Percentiles rank a stretch among this genome's conserved stretches.
These are phyloP conservation scores for Monosporascus ibericus DNA, from an alignment of 2,329 filamentous ascomycete species.

Conservation along the genomic window DNA sequence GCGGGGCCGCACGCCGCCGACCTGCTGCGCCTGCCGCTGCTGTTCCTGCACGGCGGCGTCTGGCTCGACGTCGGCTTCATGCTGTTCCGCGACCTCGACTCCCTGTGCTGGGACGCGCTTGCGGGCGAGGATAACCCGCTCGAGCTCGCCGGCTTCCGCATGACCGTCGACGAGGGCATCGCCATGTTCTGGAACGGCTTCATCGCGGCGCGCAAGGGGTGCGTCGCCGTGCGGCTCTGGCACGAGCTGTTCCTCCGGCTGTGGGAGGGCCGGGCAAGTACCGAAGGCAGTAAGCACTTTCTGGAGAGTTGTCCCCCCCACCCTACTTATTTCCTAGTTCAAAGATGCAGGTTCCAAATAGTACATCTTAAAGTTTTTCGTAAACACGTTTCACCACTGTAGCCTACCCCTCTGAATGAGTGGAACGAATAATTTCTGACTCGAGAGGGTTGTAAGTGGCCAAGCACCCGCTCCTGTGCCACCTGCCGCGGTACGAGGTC, in stretches of 20 bases:
- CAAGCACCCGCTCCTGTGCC: not conserved
- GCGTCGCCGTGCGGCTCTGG: slow-evolving; percentile 27
- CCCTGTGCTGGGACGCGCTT: slow-evolving; percentile 14
- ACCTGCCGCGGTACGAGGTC: not conserved
- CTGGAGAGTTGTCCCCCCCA: no score
- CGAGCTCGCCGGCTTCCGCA: slow-evolving; percentile 12
- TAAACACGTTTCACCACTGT: no score
- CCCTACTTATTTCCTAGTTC: no score
- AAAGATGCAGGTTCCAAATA: no score
- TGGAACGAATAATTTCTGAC: no score
- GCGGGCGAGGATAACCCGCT: slow-evolving; percentile 5
- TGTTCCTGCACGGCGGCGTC: slow-evolving; percentile 15
- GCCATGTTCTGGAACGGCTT: slow-evolving; percentile 23
- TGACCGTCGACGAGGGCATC: slow-evolving; percentile 8
- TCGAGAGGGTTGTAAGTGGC: not conserved
- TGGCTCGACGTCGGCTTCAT: slow-evolving; percentile 18
- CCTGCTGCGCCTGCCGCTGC: slow-evolving; percentile 24
- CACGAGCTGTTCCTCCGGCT: slow-evolving; percentile 16
- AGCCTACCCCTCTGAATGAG: no score
- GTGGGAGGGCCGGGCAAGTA: slow-evolving; percentile 7
- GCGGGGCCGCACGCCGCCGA: slow-evolving; percentile 29
- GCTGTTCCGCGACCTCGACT: slow-evolving; percentile 12
- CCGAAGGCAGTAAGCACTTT: no score
- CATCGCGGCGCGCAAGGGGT: slow-evolving; percentile 24
- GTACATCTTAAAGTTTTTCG: no score